phyloP scores from a whole-genome alignment of 768 basidiomycete genomes.

The Pleurotus tuoliensis region DNA sequence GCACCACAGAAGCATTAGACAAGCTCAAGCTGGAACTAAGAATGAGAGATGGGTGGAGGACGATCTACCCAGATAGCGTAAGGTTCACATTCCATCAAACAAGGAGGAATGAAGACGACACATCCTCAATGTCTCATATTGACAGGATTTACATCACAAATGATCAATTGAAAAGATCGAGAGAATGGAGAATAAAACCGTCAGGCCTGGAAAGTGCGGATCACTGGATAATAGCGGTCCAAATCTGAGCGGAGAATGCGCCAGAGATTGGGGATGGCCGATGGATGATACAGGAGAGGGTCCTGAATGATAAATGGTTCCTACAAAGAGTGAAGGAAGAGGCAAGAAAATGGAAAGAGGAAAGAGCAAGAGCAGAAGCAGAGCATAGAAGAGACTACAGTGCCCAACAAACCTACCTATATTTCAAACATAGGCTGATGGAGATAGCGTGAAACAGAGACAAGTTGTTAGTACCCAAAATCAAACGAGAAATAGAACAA shows the following conservation, averaged over 20 bases:
- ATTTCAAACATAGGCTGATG: background rate
- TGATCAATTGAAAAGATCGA: background rate
- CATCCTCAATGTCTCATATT: conserved; percentile 22
- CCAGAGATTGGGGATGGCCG: conserved; percentile 29
- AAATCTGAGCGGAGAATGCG: conserved; percentile 14
- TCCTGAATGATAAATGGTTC: conserved; percentile 18
- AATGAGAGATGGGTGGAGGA: conserved; percentile 30
- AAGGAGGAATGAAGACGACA: background rate
- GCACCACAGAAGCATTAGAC: conserved; percentile 12
- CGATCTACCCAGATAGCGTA: conserved; percentile 13
- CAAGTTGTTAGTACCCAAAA: no score
- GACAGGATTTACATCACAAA: conserved; percentile 30
- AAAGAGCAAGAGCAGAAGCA: no score
- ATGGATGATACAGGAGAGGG: conserved; percentile 22
- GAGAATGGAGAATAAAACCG: conserved; percentile 22
- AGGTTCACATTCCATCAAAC: conserved; percentile 24
- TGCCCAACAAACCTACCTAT: background rate
- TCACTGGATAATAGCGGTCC: conserved; percentile 24
- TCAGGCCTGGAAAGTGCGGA: conserved; percentile 21
- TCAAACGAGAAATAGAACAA: no score
- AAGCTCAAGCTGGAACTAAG: conserved; percentile 15
- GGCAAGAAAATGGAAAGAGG: no score
- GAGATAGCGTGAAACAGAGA: background rate
- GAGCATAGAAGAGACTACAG: no score
- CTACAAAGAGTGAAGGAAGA: conserved; percentile 1